Base-by-base conservation (phyloP, 768 basidiomycete genomes). In the Trametes sanguinea region DNA sequence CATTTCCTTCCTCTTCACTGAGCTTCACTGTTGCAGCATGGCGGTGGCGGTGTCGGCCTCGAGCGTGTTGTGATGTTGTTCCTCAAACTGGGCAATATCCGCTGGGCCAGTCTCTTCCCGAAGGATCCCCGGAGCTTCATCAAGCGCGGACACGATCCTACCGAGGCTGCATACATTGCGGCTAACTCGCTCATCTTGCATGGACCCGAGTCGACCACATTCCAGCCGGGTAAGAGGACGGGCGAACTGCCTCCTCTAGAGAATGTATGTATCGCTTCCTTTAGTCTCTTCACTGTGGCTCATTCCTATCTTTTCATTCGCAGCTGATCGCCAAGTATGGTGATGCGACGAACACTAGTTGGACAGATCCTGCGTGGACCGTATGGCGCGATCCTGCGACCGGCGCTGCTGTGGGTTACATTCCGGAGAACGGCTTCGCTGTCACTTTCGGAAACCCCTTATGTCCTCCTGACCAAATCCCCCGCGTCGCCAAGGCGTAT, bases 31-130 rank as follows among this genome's bases (percentile, higher is more conserved):
- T 16, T 32, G 45, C 32, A 71, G 69, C 97, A 99, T 74, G 97
- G 94, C 42, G 97, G 96, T 63, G 96, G 95, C 62, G 96, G 96
- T 53, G 91, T 98, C 64, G 95, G 93, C 51, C 81, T 95, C 60
- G 95, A 97, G 75, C 90, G 94, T 54, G 92, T 99, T 42, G 77
- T 98, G 70, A 98, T 98, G 95, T 79, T 99, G 64, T 98, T 95
- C 85, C 80, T 99, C 74, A 95, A 96, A 78, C 83, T 99, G 62
- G 91, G 89, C 76, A 95, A 98, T 78, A 91, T 98, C 69, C 83
- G 96, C 56, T 81, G 93, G 61, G 94, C 94, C 29, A 90, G 89
- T 22, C 72, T 98, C 69, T 97, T 98, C 86, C 97, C 97, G 11
- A 85, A 97, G 67, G 97, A 99, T 77, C 97, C 97, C 50, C 95